Evolutionary conservation across 1,284 basidiomycete species (phyloP), one percentile per base, ranked within the genome.

Genomic region (Rhodofomes roseus): DNA sequence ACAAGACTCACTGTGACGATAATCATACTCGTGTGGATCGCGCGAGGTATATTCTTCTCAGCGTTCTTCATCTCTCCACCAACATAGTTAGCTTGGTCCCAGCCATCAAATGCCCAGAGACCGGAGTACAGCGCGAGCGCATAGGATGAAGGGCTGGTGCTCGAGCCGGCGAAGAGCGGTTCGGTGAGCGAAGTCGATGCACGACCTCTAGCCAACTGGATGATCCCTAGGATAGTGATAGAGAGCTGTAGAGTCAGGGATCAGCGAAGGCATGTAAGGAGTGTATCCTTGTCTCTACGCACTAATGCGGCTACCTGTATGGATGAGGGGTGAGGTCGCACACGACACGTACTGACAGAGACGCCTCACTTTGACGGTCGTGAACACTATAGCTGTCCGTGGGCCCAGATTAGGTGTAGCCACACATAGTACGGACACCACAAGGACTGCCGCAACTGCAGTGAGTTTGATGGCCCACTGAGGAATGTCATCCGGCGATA

Each of bases 81-180:
- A 3, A 98, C 92, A 65, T 92, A 98, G 71, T 95, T 89, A 18
- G 84, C 86, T 73, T 91, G 89, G 69, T 95, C 93, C 93, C 95
- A 98, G 0, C 96, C 95, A 71, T 96, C 94, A 68, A 93, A 95
- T 1, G 95, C 95, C 95, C 95, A 99, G 1, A 99, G 76, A 0
- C 95, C 95, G 12, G 93, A 96, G 75, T 98, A 99, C 3, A 98
- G 76, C 0, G 96, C 97, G 12, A 99, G 79, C 4, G 96, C 95
- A 74, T 95, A 99, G 2, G 87, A 80, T 2, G 93, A 90, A 1
- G 93, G 90, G 60, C 90, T 90, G 7, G 72, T 82, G 57, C 90
- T 92, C 3, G 93, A 90, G 2, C 84, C 88, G 7, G 80, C 76
- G 66, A 97, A 98, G 18, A 94, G 69, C 34, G 88, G 80, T 53